Percentiles rank a stretch among this genome's conserved stretches.
Conservation (phyloP, 768 basidiomycete species). For the Russula sp. region DNA sequence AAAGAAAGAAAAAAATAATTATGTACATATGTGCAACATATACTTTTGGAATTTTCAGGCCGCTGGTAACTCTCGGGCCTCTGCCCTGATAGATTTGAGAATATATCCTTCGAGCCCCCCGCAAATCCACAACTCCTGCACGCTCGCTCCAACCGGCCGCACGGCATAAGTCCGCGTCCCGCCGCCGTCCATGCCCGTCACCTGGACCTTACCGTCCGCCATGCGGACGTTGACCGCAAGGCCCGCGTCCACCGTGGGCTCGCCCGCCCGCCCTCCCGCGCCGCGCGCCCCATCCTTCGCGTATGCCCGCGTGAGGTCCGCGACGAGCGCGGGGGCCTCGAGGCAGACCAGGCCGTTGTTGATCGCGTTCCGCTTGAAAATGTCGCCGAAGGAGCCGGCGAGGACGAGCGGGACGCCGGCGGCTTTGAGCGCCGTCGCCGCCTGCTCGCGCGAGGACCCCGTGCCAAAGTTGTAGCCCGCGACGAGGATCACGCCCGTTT, state of each 20-base stretch:
- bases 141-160: constrained; percentile 81
- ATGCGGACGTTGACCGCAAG: constrained; percentile 62
- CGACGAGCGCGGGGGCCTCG: constrained; percentile 85
- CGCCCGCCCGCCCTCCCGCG: constrained; percentile 72
- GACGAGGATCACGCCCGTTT: constrained; percentile 71
- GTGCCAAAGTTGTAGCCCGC: constrained; percentile 99
- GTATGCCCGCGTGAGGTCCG: constrained; percentile 70
- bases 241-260: constrained; percentile 76
- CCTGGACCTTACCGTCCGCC: constrained; percentile 59
- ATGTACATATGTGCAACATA: not conserved
- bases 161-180: constrained; percentile 56
- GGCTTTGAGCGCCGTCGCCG: constrained; percentile 93
- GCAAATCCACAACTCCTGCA: constrained; percentile 97
- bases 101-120: constrained; percentile 93
- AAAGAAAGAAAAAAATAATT: not conserved
- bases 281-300: constrained; percentile 71
- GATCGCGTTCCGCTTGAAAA: constrained; percentile 98
- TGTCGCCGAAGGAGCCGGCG: constrained; percentile 98
- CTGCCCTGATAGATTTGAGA: constrained; percentile 55
- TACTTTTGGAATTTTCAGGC: not conserved
- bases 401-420: constrained; percentile 91
- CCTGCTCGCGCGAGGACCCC: constrained; percentile 96
- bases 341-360: constrained; percentile 97
- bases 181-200: constrained; percentile 34
- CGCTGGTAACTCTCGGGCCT: constrained; percentile 11